These are phyloP conservation scores for Limnanthes douglasii DNA, from an alignment of 345 rosid species.

Conservation along the genomic window DNA sequence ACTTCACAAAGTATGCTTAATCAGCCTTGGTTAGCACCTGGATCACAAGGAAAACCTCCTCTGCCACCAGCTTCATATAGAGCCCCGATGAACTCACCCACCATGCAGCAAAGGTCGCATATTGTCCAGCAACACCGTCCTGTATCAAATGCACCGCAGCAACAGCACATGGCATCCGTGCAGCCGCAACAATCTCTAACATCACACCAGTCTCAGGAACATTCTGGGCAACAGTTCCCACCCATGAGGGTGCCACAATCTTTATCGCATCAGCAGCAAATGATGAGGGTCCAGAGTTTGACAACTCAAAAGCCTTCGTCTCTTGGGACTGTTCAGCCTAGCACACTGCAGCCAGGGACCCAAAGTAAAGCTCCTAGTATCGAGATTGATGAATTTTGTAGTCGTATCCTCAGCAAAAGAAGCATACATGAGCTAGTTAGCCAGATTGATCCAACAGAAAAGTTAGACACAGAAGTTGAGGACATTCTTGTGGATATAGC, in stretches of 20 bases:
- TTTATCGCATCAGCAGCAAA: slow-evolving; percentile 47
- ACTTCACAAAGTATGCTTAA: slow-evolving; percentile 39
- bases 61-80: slow-evolving; percentile 62
- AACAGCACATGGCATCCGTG: slow-evolving; percentile 32
- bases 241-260: slow-evolving; percentile 37
- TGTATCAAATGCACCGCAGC: slow-evolving; percentile 27
- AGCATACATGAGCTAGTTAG: slow-evolving; percentile 70
- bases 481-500: slow-evolving; percentile 87
- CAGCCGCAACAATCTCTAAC: slow-evolving; percentile 36
- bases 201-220: slow-evolving; percentile 43
- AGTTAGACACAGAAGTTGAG: slow-evolving; percentile 88
- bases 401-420: slow-evolving; percentile 70
- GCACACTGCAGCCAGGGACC: slow-evolving; percentile 21
- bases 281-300: slow-evolving; percentile 22
- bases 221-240: too few relatives aligned
- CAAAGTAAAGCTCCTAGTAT: slow-evolving; percentile 27
- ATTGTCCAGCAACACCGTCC: slow-evolving; percentile 51
- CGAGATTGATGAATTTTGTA: slow-evolving; percentile 45
- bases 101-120: slow-evolving; percentile 69
- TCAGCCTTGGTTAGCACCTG: slow-evolving; percentile 82
- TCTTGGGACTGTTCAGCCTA: slow-evolving; percentile 29
- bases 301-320: slow-evolving; percentile 43
- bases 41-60: slow-evolving; percentile 75
- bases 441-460: slow-evolving; percentile 90
- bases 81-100: slow-evolving; percentile 40